Base-by-base conservation (phyloP, 176 grass and related monocot species). In the Melocanna baccifera region DNA sequence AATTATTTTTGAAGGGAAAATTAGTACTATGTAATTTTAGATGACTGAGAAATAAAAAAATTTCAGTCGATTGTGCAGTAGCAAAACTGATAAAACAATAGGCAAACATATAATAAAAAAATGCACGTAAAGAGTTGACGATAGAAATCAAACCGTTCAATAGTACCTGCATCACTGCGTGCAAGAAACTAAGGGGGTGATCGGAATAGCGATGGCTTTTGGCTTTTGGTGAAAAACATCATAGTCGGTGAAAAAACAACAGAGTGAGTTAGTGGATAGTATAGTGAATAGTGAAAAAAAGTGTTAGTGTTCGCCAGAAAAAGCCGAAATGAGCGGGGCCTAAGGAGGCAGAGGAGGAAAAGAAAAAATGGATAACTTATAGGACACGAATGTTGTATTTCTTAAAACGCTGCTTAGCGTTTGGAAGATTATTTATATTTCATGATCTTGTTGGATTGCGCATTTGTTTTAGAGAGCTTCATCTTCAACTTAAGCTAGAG, bases 91-190 rank as follows among this genome's bases (percentile, higher is more conserved):
- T 79, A 52, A 34, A 45, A 75, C 39, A 71, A 65, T 82, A 43
- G 26, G 20, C 28, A 50, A 25, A 37, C 56, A 83, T 50, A 41
- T 82, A 43, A 10, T 1, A 12, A 11, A 70, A 53, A 46, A 86
- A 28, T 39, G 57, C 83, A 82, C 48, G 46, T 72, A 55, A 57
- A 72, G 64, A 72, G 83, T 58, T 86, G 78, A 90, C 78, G 10
- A 69, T 46, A 46, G 55, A 65, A 62, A 90, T 72, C 64, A 57
- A 43, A 52, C 88, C 55, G 83, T 86, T 86, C 26, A 62, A 18
- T 69, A 85, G 42, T 47, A 70, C 45, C 45, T 43, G n/a, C 25
- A 28, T 62, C 59, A 28, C 10, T 6, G 11, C 39, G 23, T 30
- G 73, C 43, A 9, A 40, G 72, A n/a, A 20, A 46, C 67, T 59